Evolutionary conservation across 1,139 yeast genomes (phyloP).

Genomic region (Geotrichum aggregatum): DNA sequence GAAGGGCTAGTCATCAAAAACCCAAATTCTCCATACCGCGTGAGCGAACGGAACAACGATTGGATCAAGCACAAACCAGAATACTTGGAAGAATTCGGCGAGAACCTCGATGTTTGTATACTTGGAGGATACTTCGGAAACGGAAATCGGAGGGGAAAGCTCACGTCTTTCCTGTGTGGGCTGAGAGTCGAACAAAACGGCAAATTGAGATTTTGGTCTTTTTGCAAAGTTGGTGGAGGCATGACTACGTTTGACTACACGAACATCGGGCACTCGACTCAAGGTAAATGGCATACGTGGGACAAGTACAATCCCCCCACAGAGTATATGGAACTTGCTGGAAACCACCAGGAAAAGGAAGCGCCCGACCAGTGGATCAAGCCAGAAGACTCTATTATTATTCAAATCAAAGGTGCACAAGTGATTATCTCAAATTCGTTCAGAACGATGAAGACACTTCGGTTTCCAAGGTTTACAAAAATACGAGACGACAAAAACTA

Average conservation of each 20-base stretch:
- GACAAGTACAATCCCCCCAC: constrained; percentile 38
- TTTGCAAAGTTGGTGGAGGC: constrained; percentile 84
- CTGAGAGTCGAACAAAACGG: constrained; percentile 43
- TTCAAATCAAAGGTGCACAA: constrained; percentile 83
- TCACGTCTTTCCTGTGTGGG: constrained; percentile 71
- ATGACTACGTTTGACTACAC: constrained; percentile 60
- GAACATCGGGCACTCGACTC: constrained; percentile 54
- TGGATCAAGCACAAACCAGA: constrained; percentile 94
- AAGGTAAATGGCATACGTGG: constrained; percentile 57
- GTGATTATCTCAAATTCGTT: constrained; percentile 53
- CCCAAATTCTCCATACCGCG: constrained; percentile 53
- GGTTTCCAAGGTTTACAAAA: constrained; percentile 68
- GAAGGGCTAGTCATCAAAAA: constrained; percentile 84
- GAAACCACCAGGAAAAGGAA: constrained; percentile 36
- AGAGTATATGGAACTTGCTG: constrained; percentile 54
- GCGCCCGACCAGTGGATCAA: constrained; percentile 73
- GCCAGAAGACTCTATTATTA: constrained; percentile 69
- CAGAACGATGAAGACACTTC: constrained; percentile 64
- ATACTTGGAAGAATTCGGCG: constrained; percentile 80
- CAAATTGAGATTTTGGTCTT: constrained; percentile 47
- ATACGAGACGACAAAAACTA: constrained; percentile 67
- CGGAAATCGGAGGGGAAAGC: constrained; percentile 42
- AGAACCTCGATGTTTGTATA: constrained; percentile 71
- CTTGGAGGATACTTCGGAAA: constrained; percentile 74
- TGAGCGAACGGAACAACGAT: constrained; percentile 54